phyloP scores from a whole-genome alignment of 306 rosid species.

The Morella rubra region DNA sequence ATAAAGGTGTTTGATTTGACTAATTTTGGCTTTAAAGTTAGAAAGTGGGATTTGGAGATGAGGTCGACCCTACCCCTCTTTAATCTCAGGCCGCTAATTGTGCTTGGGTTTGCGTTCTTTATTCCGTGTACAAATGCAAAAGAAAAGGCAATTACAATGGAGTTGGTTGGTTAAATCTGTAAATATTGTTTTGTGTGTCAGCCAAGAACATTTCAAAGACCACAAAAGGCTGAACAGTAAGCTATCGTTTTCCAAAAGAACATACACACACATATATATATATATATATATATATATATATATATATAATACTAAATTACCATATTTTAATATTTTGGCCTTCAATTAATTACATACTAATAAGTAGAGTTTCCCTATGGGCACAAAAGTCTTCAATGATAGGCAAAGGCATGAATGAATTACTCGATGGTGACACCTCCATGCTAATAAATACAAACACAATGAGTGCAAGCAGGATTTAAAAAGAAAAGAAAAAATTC shows the following conservation, averaged over 20 bases:
- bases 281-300: neutral
- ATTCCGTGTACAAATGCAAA: neutral
- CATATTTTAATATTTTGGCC: neutral
- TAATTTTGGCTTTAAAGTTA: neutral
- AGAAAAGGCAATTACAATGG: neutral
- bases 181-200: neutral
- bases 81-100: constrained; percentile 18
- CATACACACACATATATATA: neutral
- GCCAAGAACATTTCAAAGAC: neutral
- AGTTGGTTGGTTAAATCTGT: neutral
- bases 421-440: too few relatives aligned
- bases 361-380: too few relatives aligned
- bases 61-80: constrained; percentile 26
- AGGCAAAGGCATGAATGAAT: too few relatives aligned
- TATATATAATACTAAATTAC: neutral
- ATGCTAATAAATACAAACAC: too few relatives aligned
- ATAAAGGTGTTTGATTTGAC: neutral
- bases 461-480: too few relatives aligned
- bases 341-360: too few relatives aligned
- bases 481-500: too few relatives aligned
- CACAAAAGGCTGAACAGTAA: neutral
- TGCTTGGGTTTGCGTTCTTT: neutral
- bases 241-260: neutral
- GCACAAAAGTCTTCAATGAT: too few relatives aligned
- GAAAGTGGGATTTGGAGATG: constrained; percentile 20